Conservation (phyloP, 495 filamentous ascomycete species). For the Talaromyces proteolyticus region DNA sequence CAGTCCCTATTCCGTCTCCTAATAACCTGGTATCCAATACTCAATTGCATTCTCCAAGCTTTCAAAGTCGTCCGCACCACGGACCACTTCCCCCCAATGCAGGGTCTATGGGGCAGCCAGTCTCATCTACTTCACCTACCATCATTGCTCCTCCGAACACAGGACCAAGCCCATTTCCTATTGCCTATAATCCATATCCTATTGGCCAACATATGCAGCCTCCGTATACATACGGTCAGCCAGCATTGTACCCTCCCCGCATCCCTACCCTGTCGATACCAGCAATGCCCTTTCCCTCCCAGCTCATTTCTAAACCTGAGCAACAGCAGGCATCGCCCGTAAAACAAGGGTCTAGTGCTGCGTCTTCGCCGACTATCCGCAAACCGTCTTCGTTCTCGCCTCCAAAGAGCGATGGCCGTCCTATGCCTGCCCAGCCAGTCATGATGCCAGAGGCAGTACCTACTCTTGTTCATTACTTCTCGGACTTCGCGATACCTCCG, state of each 20-base stretch:
- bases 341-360: too few species aligned
- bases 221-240: background rate
- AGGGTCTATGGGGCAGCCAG: too few species aligned
- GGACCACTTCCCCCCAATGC: too few species aligned
- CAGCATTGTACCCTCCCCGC: background rate
- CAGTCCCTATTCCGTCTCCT: background rate
- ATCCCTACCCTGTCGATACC: background rate
- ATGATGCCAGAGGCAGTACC: slow-evolving; percentile 13
- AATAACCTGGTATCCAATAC: background rate
- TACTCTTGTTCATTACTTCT: slow-evolving; percentile 40
- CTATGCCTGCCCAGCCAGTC: slow-evolving; percentile 13
- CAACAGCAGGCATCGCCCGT: background rate
- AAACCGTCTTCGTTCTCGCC: too few species aligned
- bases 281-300: background rate
- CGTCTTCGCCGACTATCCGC: background rate
- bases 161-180: background rate
- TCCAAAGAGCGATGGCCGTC: background rate
- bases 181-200: background rate
- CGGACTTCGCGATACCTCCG: slow-evolving; percentile 35
- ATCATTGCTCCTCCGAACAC: too few species aligned
- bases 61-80: too few species aligned
- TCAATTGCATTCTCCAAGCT: too few species aligned
- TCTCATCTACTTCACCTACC: too few species aligned
- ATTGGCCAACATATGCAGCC: background rate
- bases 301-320: background rate